Base-by-base conservation (phyloP, 768 basidiomycete genomes). In the Lentinula aciculospora region DNA sequence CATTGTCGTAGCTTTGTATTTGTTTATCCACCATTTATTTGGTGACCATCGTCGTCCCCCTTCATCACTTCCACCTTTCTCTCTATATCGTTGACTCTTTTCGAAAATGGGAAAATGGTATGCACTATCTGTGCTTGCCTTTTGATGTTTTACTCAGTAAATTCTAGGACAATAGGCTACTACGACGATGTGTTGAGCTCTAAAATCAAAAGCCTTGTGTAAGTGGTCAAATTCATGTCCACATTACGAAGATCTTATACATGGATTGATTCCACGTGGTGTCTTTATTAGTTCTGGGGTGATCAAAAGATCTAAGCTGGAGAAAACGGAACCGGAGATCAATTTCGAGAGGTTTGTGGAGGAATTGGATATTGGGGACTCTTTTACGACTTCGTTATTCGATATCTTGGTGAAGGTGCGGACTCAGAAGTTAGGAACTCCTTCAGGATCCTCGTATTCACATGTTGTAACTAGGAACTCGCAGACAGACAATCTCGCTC, bases 121-220 rank as follows among this genome's bases (percentile, higher is more conserved):
- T 62, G 76, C 68, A 51, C 19, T 31, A 29, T 57, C 49, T 45
- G 53, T 57, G 48, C 29, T 23, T 58, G 40, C 40, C 40, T 48
- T 37, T 49, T 57, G 58, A 5, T 21, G 21, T 9, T 6, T 50
- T 12, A 21, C 19, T 12, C 49, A 10, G 6, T 34, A 12, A 21
- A 29, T 17, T 42, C 56, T 66, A 92, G 89, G 89, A 88, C 86
- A 17, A 71, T 81, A 40, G 82, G 83, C 67, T 82, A 86, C 65
- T 78, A 82, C 60, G 90, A 92, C 72, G 82, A 88, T 66, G 83
- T 91, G 34, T 73, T 92, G 9, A 79, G 80, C 62, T 74, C 81
- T 59, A 92, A 92, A 81, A 77, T 92, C 63, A 89, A 85, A 72
- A 83, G 74, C 63, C 67, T 92, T 65, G 85, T 91, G 90, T 92